These are phyloP conservation scores for Scedosporium minutisporum DNA, from an alignment of 2,329 filamentous ascomycete species.

Conservation along the genomic window DNA sequence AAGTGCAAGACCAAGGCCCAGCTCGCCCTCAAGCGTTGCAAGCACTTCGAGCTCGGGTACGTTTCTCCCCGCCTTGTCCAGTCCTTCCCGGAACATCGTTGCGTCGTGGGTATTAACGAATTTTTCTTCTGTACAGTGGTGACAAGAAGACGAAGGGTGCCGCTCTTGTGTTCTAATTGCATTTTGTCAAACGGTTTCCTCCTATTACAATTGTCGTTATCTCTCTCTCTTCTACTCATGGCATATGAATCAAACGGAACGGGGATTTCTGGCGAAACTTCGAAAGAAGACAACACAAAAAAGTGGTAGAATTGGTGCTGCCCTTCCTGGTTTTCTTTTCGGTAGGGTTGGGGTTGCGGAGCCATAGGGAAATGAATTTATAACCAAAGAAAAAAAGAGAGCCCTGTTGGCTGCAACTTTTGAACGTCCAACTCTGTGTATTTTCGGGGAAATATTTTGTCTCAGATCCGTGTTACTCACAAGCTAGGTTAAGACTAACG, in stretches of 20 bases:
- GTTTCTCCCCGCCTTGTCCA: slow-evolving; percentile 25
- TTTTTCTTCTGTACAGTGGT: slow-evolving; percentile 53
- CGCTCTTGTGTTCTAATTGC: slow-evolving; percentile 94
- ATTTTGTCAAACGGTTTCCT: slow-evolving; percentile 14
- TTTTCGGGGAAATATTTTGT: not conserved
- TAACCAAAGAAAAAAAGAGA: not conserved
- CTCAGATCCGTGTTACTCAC: not conserved
- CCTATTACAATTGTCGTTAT: not conserved
- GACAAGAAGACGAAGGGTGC: slow-evolving; percentile 99
- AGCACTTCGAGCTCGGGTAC: slow-evolving; percentile 99
- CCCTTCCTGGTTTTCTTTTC: not conserved
- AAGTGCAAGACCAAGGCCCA: slow-evolving; percentile 97
- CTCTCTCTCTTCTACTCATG: slow-evolving; percentile 6
- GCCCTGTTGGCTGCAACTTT: not conserved
- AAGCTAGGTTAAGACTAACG: not conserved
- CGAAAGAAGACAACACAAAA: not conserved
- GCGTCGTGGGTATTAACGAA: slow-evolving; percentile 24
- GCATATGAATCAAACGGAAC: slow-evolving; percentile 6
- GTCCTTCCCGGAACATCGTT: not conserved
- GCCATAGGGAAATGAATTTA: slow-evolving; percentile 1
- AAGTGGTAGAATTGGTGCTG: slow-evolving; percentile 1
- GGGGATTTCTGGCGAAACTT: slow-evolving; percentile 4
- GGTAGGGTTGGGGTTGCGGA: not conserved
- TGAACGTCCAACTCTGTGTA: not conserved
- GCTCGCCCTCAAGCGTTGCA: slow-evolving; percentile 98